Conservation (phyloP, 192 early-diverging fungal genomes). For the Globomyces pollinis-pini region DNA sequence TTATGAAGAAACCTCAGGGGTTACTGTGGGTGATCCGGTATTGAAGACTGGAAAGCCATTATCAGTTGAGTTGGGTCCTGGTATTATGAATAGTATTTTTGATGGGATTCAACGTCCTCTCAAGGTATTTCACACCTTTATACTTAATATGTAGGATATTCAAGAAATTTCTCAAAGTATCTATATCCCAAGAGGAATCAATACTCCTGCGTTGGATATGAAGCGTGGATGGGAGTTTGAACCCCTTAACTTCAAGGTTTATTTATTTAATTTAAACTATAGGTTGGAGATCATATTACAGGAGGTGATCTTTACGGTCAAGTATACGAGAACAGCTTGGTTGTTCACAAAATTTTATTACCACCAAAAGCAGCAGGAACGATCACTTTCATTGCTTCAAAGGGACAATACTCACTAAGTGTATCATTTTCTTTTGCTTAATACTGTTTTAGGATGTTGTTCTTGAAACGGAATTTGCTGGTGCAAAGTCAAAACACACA, state of each 20-base stretch:
- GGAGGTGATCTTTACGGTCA: slow-evolving; percentile 95
- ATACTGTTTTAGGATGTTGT: slow-evolving; percentile 59
- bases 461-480: slow-evolving; percentile 95
- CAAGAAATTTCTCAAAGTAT: slow-evolving; percentile 90
- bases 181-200: slow-evolving; percentile 98
- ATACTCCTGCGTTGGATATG: slow-evolving; percentile 94
- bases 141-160: slow-evolving; percentile 55
- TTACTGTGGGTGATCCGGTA: slow-evolving; percentile 98
- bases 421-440: too few relatives aligned
- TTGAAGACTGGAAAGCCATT: slow-evolving; percentile 95
- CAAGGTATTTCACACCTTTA: slow-evolving; percentile 67
- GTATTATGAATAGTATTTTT: slow-evolving; percentile 92
- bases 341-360: slow-evolving; percentile 91
- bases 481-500: slow-evolving; percentile 81
- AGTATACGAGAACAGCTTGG: slow-evolving; percentile 91
- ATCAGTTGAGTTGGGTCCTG: slow-evolving; percentile 97
- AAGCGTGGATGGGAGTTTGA: slow-evolving; percentile 89
- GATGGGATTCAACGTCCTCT: slow-evolving; percentile 99
- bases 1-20: slow-evolving; percentile 98
- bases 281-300: slow-evolving; percentile 95
- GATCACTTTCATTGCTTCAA: slow-evolving; percentile 89
- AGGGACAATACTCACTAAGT: slow-evolving; percentile 84
- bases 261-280: slow-evolving; percentile 44
- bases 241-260: slow-evolving; percentile 82
- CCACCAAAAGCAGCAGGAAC: slow-evolving; percentile 91